A percentile compares a stretch with the other conserved stretches of the same genome.
These are phyloP conservation scores for Micractinium sp. DNA, from an alignment of 139 green algal species.

Conservation along the genomic window DNA sequence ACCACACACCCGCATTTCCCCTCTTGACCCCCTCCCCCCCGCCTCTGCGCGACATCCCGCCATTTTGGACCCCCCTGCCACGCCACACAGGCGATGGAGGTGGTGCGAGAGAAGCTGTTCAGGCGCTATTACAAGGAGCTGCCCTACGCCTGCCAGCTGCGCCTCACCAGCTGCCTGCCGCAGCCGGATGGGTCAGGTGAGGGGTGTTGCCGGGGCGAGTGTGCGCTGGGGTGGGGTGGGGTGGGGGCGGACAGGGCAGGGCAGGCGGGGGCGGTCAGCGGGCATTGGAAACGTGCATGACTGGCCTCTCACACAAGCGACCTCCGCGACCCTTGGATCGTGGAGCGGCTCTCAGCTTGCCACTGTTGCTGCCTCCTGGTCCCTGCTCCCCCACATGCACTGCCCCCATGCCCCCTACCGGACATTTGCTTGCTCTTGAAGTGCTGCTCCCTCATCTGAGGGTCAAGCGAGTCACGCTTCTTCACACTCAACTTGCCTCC, in stretches of 20 bases:
- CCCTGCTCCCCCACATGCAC: no score
- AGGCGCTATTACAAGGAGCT: slow-evolving; percentile 40
- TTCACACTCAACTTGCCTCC: not conserved
- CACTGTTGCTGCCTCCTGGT: no score
- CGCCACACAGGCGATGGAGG: slow-evolving; percentile 39
- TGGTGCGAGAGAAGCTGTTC: slow-evolving; percentile 65
- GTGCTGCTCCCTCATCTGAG: not conserved
- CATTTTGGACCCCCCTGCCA: no score
- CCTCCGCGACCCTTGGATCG: no score
- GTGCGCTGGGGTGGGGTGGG: not conserved
- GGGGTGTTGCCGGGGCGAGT: not conserved
- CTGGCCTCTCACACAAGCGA: no score
- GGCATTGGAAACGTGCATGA: no score
- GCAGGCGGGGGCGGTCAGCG: no score
- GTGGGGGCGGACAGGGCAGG: no score
- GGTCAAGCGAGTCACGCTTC: not conserved
- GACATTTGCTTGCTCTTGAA: no score
- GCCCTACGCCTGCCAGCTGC: not conserved
- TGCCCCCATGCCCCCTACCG: no score
- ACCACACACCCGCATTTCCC: not conserved
- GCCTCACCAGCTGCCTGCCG: slow-evolving; percentile 17
- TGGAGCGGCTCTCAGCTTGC: no score
- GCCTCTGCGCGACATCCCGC: no score
- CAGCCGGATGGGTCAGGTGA: not conserved
- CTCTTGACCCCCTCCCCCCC: not conserved